Evolutionary conservation across 2,329 filamentous ascomycete species (phyloP).

Genomic region (Aspergillus carbonarius): DNA sequence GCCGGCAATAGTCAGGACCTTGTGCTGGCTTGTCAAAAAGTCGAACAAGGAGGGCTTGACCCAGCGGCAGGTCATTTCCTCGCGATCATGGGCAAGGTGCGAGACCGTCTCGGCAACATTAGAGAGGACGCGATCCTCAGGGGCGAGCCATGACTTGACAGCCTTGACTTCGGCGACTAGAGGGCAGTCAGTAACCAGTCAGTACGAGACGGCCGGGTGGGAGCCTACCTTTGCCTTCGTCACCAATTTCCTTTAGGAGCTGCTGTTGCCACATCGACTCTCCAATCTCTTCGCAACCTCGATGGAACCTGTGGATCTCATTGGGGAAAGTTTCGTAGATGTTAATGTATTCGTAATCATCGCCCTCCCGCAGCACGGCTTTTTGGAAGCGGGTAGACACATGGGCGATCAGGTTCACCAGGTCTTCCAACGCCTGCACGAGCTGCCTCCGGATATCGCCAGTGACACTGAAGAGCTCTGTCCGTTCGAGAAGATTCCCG

Average conservation of each 20-base stretch:
- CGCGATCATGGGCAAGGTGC: constrained; percentile 43
- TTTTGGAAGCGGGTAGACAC: constrained; percentile 41
- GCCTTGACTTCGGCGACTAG: constrained; percentile 32
- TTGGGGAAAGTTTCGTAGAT: constrained; percentile 41
- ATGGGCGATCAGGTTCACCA: constrained; percentile 31
- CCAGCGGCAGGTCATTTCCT: constrained; percentile 57
- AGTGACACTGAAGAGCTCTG: constrained; percentile 47
- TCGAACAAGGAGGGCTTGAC: constrained; percentile 50
- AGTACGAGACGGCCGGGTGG: background rate
- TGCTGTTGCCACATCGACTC: constrained; percentile 44
- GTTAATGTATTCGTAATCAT: constrained; percentile 28
- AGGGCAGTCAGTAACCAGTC: background rate
- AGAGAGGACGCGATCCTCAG: constrained; percentile 48
- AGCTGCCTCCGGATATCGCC: constrained; percentile 52
- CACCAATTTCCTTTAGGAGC: constrained; percentile 32
- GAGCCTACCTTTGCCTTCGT: constrained; percentile 29
- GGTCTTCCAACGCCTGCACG: constrained; percentile 37
- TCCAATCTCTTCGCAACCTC: constrained; percentile 35
- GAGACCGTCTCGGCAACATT: constrained; percentile 46
- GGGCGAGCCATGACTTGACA: constrained; percentile 43
- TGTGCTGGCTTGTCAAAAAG: constrained; percentile 49
- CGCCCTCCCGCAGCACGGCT: constrained; percentile 18
- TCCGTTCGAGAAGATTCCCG: constrained; percentile 48
- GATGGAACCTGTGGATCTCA: constrained; percentile 37
- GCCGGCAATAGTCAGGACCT: constrained; percentile 47